A percentile compares a stretch with the other conserved stretches of the same genome.
Conservation (phyloP, 176 grass and related monocot genomes). For the Microstegium vimineum region DNA sequence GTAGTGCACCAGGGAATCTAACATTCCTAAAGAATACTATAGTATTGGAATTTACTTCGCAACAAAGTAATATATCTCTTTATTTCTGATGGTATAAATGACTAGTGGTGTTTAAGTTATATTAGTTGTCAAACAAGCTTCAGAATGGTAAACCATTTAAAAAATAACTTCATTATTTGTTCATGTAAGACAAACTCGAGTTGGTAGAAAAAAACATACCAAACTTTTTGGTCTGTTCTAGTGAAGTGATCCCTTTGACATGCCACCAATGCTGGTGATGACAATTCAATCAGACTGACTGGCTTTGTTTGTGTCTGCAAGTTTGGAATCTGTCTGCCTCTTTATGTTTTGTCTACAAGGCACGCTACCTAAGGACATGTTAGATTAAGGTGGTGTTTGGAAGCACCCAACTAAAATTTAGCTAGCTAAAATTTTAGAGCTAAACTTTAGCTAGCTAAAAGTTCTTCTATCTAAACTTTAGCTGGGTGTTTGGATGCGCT, state of each 20-base stretch:
- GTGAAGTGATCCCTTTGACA: not conserved
- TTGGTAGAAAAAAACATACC: not conserved
- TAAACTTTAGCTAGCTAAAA: too few species aligned
- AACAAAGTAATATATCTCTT: not conserved
- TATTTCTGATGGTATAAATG: not conserved
- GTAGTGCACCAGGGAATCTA: not conserved
- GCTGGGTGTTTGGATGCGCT: too few species aligned
- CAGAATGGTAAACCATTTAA: too few species aligned
- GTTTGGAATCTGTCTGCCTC: not conserved
- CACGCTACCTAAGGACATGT: not conserved
- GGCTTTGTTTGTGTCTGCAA: conserved; percentile 2
- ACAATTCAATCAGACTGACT: too few species aligned
- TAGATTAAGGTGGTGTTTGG: too few species aligned
- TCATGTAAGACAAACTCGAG: not conserved
- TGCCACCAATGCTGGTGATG: not conserved
- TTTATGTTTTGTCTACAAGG: not conserved
- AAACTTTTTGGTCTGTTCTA: not conserved
- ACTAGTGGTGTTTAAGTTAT: not conserved
- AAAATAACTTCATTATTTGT: not conserved
- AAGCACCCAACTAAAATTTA: too few species aligned
- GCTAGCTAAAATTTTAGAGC: too few species aligned
- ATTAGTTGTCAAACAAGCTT: too few species aligned
- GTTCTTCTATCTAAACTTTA: too few species aligned
- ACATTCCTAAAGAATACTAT: not conserved
- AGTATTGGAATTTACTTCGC: not conserved